A percentile compares a stretch with the other conserved stretches of the same genome.
phyloP scores from a whole-genome alignment of 2,329 filamentous ascomycete species.

The Aspergillus texensis region DNA sequence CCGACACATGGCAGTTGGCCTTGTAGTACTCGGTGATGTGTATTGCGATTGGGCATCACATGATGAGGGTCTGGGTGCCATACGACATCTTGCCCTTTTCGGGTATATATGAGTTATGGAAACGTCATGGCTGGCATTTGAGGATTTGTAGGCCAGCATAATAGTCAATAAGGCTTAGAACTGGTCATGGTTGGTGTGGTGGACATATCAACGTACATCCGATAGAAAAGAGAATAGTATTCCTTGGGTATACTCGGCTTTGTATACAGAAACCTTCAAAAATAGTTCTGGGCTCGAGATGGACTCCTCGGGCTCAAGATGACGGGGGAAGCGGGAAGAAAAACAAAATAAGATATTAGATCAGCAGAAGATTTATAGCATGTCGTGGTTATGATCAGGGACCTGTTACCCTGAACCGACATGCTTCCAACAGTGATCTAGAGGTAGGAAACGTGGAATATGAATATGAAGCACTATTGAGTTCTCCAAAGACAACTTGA shows the following conservation, averaged over 20 bases:
- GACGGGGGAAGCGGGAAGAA: too few species aligned
- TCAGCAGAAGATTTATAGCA: conserved; percentile 10
- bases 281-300: background rate
- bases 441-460: background rate
- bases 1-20: background rate
- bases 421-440: conserved; percentile 29
- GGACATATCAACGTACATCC: background rate
- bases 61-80: background rate
- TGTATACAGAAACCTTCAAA: background rate
- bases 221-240: background rate
- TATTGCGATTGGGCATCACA: background rate
- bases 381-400: conserved; percentile 33
- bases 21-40: background rate
- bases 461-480: background rate
- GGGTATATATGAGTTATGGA: background rate
- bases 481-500: background rate
- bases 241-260: background rate
- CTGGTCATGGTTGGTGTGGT: background rate
- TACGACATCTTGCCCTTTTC: background rate
- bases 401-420: conserved; percentile 49
- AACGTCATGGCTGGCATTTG: too few species aligned
- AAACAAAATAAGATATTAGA: too few species aligned
- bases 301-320: background rate
- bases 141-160: too few species aligned
- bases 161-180: too few species aligned